phyloP scores from a whole-genome alignment of 2,329 filamentous ascomycete species.

The Dendrostoma leiphaemia region DNA sequence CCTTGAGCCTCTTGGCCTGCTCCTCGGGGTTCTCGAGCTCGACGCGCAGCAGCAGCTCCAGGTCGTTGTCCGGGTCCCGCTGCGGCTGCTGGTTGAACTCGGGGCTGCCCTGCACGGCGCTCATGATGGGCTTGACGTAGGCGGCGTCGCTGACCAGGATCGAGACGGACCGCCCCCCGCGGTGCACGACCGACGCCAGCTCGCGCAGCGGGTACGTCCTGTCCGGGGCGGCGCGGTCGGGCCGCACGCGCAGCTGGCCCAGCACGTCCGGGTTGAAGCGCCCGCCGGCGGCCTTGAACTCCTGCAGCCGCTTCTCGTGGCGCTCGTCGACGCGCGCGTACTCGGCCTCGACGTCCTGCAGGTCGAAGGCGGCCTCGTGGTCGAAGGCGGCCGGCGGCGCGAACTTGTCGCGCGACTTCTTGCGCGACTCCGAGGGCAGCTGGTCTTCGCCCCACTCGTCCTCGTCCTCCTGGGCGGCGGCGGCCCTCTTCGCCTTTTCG shows the following conservation, averaged over 20 bases:
- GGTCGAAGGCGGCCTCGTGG: slow-evolving; percentile 28
- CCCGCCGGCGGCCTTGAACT: slow-evolving; percentile 41
- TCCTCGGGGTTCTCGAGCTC: slow-evolving; percentile 52
- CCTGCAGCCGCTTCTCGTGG: slow-evolving; percentile 39
- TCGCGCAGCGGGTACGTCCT: slow-evolving; percentile 53
- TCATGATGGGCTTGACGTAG: slow-evolving; percentile 54
- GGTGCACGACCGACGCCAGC: slow-evolving; percentile 53
- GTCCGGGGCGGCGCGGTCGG: slow-evolving; percentile 27
- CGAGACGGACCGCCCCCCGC: slow-evolving; percentile 35
- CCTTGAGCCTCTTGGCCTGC: slow-evolving; percentile 40
- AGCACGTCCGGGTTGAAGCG: slow-evolving; percentile 52
- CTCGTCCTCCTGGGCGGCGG: neutral
- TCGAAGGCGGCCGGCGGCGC: slow-evolving; percentile 8
- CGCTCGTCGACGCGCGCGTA: slow-evolving; percentile 27
- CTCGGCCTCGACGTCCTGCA: slow-evolving; percentile 29
- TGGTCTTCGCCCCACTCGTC: slow-evolving; percentile 1
- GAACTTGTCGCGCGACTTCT: slow-evolving; percentile 15
- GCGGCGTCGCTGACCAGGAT: slow-evolving; percentile 37
- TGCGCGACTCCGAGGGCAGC: slow-evolving; percentile 7
- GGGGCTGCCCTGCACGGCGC: slow-evolving; percentile 49
- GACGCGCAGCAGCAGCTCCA: slow-evolving; percentile 54
- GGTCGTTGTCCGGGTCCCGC: slow-evolving; percentile 55
- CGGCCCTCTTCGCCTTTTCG: slow-evolving; percentile 8
- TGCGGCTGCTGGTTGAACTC: slow-evolving; percentile 63
- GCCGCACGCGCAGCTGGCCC: slow-evolving; percentile 41